These are phyloP conservation scores for Thalassiosira profunda DNA, from an alignment of 108 stramenopile species.

Conservation along the genomic window DNA sequence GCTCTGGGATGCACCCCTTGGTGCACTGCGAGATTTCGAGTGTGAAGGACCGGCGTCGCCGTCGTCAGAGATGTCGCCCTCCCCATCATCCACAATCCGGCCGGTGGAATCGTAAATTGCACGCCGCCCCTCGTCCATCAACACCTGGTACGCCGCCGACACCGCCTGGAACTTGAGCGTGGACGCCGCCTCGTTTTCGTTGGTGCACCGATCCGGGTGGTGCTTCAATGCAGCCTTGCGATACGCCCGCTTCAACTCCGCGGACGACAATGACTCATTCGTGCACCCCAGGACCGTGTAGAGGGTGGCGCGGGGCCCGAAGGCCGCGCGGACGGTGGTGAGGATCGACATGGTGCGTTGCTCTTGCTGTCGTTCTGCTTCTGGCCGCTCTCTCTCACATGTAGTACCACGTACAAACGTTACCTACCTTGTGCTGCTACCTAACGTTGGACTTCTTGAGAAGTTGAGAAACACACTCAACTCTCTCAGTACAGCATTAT, in stretches of 20 bases:
- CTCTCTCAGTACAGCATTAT: too few species aligned
- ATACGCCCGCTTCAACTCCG: conserved; percentile 15
- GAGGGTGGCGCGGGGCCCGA: conserved; percentile 4
- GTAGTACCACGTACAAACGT: too few species aligned
- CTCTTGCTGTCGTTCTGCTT: not conserved
- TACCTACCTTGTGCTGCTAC: too few species aligned
- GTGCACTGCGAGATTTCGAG: too few species aligned
- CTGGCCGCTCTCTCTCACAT: too few species aligned
- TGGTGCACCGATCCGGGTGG: conserved; percentile 23
- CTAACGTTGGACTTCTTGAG: too few species aligned
- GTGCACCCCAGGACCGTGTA: conserved; percentile 4
- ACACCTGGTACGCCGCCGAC: conserved; percentile 33
- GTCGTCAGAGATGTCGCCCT: not conserved
- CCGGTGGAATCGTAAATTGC: conserved; percentile 32
- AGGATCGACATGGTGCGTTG: not conserved
- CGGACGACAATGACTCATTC: not conserved
- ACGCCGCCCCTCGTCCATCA: conserved; percentile 20
- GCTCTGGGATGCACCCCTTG: too few species aligned
- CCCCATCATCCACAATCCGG: conserved; percentile 11
- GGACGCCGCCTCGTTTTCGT: not conserved
- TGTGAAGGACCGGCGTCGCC: not conserved
- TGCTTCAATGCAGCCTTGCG: conserved; percentile 14
- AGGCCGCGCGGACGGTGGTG: conserved; percentile 11
- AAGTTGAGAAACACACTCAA: too few species aligned
- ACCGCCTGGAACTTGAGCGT: conserved; percentile 44